Conservation (phyloP, 352 stramenopile genomes). For the Globisporangium paroecandrum region DNA sequence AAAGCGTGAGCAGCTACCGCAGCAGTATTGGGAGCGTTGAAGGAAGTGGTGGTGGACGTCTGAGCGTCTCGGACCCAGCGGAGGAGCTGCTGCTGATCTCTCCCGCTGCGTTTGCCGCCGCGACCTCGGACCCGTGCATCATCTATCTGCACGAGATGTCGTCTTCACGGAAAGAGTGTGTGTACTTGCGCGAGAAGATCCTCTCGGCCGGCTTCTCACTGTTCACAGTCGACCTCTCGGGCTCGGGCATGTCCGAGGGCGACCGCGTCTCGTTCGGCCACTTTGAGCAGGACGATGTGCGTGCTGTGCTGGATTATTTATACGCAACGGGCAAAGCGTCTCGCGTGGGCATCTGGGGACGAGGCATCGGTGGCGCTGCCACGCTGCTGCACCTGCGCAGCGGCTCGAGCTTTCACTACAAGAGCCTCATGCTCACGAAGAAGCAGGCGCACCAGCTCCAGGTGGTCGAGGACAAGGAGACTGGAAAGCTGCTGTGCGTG, state of each 20-base stretch:
- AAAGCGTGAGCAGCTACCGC: conserved; percentile 27
- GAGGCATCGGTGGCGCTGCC: conserved; percentile 54
- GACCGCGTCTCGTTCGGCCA: conserved; percentile 65
- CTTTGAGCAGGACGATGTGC: conserved; percentile 69
- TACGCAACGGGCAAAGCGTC: conserved; percentile 58
- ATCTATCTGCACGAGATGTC: conserved; percentile 81
- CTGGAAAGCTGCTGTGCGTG: conserved; percentile 43
- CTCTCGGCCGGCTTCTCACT: conserved; percentile 63
- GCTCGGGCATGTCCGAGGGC: conserved; percentile 61
- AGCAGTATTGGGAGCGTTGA: conserved; percentile 18
- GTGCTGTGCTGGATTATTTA: conserved; percentile 54
- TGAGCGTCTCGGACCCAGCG: conserved; percentile 5
- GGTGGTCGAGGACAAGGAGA: conserved; percentile 42
- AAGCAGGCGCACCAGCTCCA: conserved; percentile 36
- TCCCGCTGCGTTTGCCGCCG: conserved; percentile 4
- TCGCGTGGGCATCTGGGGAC: conserved; percentile 59
- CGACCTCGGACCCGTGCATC: conserved; percentile 42
- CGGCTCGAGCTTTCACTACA: conserved; percentile 40
- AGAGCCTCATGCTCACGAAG: conserved; percentile 39
- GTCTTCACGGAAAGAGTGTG: conserved; percentile 68
- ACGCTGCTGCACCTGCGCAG: conserved; percentile 53
- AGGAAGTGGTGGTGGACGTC: background rate
- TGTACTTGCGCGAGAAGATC: conserved; percentile 58
- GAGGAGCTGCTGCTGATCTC: conserved; percentile 12
- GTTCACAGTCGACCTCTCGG: conserved; percentile 70